Percentiles rank a stretch among this genome's conserved stretches.
These are phyloP conservation scores for Bryoerythrophyllum caledonicum DNA, from an alignment of 225 moss, liverwort and hornwort genomes.

Conservation along the genomic window DNA sequence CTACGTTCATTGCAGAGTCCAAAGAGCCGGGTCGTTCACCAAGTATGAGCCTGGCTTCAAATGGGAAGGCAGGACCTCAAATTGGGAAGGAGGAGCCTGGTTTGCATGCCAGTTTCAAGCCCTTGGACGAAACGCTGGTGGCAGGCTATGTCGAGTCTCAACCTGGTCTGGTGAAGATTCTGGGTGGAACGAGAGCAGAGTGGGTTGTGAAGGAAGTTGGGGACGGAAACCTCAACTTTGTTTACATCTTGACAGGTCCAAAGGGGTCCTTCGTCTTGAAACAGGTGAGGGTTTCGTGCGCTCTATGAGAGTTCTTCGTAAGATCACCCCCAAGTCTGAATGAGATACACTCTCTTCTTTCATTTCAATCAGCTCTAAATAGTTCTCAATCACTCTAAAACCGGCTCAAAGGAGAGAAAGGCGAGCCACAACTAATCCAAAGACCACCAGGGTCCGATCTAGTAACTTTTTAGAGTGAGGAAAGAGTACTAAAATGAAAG, in stretches of 20 bases:
- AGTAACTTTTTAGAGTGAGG: too few species aligned
- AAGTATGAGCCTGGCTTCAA: conserved; percentile 15
- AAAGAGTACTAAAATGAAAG: too few species aligned
- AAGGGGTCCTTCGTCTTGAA: conserved; percentile 79
- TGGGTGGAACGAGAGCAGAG: conserved; percentile 62
- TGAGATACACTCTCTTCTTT: too few species aligned
- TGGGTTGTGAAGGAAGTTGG: conserved; percentile 92
- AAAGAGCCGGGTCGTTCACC: neutral
- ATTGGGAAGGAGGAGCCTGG: conserved; percentile 14
- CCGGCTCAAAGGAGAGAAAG: too few species aligned
- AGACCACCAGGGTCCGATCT: too few species aligned
- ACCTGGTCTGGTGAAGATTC: conserved; percentile 48
- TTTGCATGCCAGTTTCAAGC: conserved; percentile 39
- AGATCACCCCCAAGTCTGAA: too few species aligned
- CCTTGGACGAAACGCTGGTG: conserved; percentile 65
- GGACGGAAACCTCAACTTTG: conserved; percentile 90
- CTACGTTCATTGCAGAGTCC: conserved; percentile 41
- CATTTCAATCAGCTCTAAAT: too few species aligned
- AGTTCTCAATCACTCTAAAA: too few species aligned
- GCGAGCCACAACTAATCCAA: too few species aligned
- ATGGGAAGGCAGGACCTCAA: neutral
- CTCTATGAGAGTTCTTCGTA: too few species aligned
- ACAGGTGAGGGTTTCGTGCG: conserved; percentile 37
- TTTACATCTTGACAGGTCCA: conserved; percentile 77
- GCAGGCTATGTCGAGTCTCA: conserved; percentile 56